Base-by-base conservation (phyloP, 1,139 yeast genomes). In the Magnusiomyces suaveolens region DNA sequence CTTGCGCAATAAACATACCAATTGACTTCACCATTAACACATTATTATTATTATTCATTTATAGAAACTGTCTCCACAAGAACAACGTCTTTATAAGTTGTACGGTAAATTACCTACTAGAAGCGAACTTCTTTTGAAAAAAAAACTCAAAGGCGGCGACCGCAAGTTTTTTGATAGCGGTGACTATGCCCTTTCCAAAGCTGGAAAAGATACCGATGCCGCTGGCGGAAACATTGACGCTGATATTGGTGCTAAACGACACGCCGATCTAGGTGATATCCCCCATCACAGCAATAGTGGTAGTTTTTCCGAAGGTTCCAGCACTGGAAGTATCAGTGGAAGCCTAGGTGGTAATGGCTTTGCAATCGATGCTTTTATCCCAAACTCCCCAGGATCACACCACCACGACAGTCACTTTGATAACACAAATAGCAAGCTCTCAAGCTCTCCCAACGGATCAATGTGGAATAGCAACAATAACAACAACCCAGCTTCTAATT, bases 161-260 rank as follows among this genome's bases (percentile, higher is more conserved):
- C 82, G 96, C 64, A 89, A 89, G 72, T 92, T 85, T 71, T 94
- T 92, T 66, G 99, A 92, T 65, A 87, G 96, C 58, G 98, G 98
- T 24, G 99, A 92, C 71, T 92, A 94, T 68, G 97, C 97, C 26
- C 80, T 92, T 80, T 88, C 87, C 61, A 84, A 89, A 63, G 87
- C 82, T 4, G 81, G 81, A 1, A 33, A 41, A 36, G 26, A 24
- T 49, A 43, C 51, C 20, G 48, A 33, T 47, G 54, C 51, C 38
- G 48, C 55, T 26, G 52, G 49, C 26, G 43, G 52, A 20, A 46
- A 32, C 38, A 26, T 38, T 23, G 46, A 39, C 25, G 66, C 63
- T 50, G 60, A 65, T n/a, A 62, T 67, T 38, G 66, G 72, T 29
- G 77, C 77, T 10, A 64, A 71, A 33, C 69, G 70, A 55, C 75